These are phyloP conservation scores for Leccinum arenicola DNA, from an alignment of 768 basidiomycete species.

Conservation along the genomic window DNA sequence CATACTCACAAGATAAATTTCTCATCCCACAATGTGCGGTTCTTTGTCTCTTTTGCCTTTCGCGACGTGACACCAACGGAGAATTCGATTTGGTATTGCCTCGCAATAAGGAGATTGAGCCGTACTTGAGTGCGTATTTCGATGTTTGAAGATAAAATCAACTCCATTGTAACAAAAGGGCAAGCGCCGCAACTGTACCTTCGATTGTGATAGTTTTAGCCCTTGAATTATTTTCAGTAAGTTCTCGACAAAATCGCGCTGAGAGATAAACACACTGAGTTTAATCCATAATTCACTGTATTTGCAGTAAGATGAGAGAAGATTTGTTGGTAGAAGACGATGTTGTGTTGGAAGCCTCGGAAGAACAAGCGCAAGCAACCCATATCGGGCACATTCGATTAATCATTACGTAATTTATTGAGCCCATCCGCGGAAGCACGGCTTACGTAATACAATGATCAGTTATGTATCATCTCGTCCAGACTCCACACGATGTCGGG, in stretches of 20 bases:
- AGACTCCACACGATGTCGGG: conserved; percentile 16
- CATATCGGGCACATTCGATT: too few species aligned
- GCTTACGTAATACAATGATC: too few species aligned
- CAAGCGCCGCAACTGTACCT: neutral
- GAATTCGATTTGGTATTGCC: neutral
- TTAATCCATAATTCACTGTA: neutral
- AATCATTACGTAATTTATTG: too few species aligned
- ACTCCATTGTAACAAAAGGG: neutral
- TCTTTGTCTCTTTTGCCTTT: too few species aligned
- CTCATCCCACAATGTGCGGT: too few species aligned
- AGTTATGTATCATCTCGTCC: neutral
- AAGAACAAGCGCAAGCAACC: too few species aligned
- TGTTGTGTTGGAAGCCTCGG: too few species aligned
- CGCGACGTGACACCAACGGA: neutral
- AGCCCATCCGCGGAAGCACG: too few species aligned
- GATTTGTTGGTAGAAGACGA: too few species aligned
- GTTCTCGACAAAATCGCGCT: neutral
- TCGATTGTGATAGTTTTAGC: neutral
- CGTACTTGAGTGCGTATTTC: neutral
- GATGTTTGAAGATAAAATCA: neutral
- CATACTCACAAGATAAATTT: too few species aligned
- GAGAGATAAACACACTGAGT: neutral
- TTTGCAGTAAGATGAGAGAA: too few species aligned
- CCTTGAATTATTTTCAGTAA: neutral
- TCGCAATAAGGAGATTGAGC: neutral